Conservation (phyloP, 768 basidiomycete species). For the Rhodosporidiobolus sp. region DNA sequence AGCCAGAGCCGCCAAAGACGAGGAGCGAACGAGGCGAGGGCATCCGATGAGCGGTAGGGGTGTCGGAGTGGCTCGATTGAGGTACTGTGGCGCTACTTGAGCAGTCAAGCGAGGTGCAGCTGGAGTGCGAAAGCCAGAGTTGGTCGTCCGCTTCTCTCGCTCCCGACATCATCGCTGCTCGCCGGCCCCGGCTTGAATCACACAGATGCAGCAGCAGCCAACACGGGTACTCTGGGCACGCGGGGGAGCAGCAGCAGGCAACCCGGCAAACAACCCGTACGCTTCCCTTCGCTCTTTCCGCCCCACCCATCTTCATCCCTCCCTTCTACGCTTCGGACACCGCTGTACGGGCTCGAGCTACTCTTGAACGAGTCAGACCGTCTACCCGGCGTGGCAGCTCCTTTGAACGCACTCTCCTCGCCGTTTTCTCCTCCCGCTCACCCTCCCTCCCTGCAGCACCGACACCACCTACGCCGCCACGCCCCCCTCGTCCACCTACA, state of each 20-base stretch:
- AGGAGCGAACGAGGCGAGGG: constrained; percentile 54
- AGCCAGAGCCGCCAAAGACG: constrained; percentile 98
- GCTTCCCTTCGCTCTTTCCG: not conserved
- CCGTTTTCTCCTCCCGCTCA: not conserved
- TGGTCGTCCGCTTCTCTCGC: not conserved
- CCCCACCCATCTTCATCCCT: not conserved
- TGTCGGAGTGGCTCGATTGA: not conserved
- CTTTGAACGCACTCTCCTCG: too few relatives aligned
- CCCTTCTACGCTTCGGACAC: not conserved
- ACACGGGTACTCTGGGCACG: not conserved
- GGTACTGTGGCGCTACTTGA: not conserved
- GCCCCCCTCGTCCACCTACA: constrained; percentile 35
- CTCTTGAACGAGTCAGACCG: too few relatives aligned
- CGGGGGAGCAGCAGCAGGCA: constrained; percentile 19
- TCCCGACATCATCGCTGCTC: not conserved
- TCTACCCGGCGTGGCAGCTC: too few relatives aligned
- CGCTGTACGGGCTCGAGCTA: too few relatives aligned
- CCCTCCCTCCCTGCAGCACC: not conserved
- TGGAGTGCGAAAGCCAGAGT: not conserved
- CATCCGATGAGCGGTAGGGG: not conserved
- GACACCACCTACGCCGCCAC: constrained; percentile 15
- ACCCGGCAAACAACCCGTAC: constrained; percentile 12
- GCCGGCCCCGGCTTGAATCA: too few relatives aligned
- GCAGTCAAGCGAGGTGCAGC: not conserved
- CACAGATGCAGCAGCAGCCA: too few relatives aligned